phyloP scores from a whole-genome alignment of 2,329 filamentous ascomycete species.

The Verticillium tricorpus region DNA sequence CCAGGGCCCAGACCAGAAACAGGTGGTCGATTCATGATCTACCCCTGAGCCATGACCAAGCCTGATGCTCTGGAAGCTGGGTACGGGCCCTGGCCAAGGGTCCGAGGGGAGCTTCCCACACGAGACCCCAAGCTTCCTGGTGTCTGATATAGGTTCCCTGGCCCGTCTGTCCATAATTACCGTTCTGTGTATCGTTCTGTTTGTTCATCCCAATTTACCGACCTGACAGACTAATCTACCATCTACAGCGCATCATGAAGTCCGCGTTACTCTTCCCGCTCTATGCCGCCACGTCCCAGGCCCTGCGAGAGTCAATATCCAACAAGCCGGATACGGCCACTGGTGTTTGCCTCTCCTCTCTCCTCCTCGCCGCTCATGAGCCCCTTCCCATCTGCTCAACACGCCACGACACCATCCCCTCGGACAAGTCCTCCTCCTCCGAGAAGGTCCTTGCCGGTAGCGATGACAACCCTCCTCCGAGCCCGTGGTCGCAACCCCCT shows the following conservation, averaged over 20 bases:
- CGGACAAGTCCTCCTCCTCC: not conserved
- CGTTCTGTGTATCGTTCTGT: not conserved
- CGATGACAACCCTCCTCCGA: not conserved
- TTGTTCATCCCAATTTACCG: not conserved
- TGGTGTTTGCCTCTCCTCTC: constrained; percentile 12
- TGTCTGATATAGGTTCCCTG: not conserved
- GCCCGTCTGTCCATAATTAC: not conserved
- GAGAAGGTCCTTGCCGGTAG: not conserved
- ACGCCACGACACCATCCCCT: not conserved
- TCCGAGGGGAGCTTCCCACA: not conserved
- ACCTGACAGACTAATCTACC: not conserved
- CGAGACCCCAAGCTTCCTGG: not conserved
- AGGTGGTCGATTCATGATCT: not conserved
- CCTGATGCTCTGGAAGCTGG: not conserved
- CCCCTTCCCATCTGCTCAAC: constrained; percentile 14
- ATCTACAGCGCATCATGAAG: constrained; percentile 8
- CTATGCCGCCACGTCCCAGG: constrained; percentile 5
- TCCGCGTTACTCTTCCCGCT: constrained; percentile 1
- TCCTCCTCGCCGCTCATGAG: constrained; percentile 8
- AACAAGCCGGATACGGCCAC: constrained; percentile 1
- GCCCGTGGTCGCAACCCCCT: not conserved
- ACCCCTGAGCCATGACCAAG: not conserved
- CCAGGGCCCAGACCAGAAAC: not conserved
- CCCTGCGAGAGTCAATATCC: constrained; percentile 11
- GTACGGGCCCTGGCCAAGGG: not conserved